Base-by-base conservation (phyloP, 768 basidiomycete genomes). In the Leccinum disarticulatum region DNA sequence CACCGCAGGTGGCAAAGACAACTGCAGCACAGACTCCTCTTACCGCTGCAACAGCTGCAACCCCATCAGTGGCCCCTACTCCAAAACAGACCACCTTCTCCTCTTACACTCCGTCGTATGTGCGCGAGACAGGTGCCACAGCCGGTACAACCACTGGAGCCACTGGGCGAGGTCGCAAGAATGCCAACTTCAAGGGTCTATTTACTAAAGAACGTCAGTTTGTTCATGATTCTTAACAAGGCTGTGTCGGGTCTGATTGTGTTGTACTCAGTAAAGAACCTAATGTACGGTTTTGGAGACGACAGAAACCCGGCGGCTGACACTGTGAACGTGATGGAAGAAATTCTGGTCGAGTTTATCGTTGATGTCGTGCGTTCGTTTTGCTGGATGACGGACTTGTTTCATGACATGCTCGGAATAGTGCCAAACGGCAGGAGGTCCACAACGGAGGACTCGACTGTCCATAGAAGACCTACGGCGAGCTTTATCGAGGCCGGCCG, bases 251-350 rank as follows among this genome's bases (percentile, higher is more conserved):
- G 48, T 60, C 60, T 67, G 63, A 56, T 57, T 55, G 30, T 60
- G 64, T 57, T 5, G 15, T 8, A 58, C 57, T 55, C 65, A 93
- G 93, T 95, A 59, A 86, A 87, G 65, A 90, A 82, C 61, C 76
- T 95, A 54, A 93, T 94, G 93, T 95, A 93, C 68, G 93, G 91
- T 30, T 97, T 96, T 73, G 94, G 94, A 11, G 94, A 97, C 70
- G 93, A 93, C 69, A 81, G 89, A 15, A 90, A 92, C 64, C 91
- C 93, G 1, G 88, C 92, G 3, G 88, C 84, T 41, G 94, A 97
- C 66, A 90, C 91, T 0, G 90, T 95, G 28, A 88, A 85, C 63
- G 90, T 95, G 41, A 91, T 96, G 91, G 93, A 96, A 70, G 93
- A 96, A 69, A 93, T 96, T 55, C 76, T 96, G 54, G 83, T 94